phyloP scores from a whole-genome alignment of 306 rosid species.

The Rosa persica region DNA sequence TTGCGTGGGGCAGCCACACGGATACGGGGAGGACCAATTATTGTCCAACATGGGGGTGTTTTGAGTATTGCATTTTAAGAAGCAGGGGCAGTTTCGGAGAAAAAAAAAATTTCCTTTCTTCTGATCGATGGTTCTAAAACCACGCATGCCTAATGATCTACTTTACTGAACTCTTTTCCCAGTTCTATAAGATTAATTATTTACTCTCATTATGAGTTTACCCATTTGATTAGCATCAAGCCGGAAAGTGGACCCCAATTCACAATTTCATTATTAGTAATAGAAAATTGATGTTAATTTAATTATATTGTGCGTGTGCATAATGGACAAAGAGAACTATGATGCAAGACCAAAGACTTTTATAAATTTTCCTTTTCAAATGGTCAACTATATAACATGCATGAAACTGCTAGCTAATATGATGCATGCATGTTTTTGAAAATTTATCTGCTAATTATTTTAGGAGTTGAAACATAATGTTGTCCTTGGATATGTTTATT shows the following conservation, averaged over 20 bases:
- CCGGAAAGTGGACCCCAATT: not conserved
- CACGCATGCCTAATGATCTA: not conserved
- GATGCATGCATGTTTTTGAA: not conserved
- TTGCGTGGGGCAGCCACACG: too few relatives aligned
- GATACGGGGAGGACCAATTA: too few relatives aligned
- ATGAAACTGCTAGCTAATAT: not conserved
- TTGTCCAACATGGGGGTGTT: too few relatives aligned
- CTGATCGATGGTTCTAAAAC: too few relatives aligned
- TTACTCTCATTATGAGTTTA: not conserved
- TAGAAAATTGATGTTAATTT: not conserved
- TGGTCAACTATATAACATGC: conserved; percentile 9
- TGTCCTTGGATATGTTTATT: not conserved
- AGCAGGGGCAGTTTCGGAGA: too few relatives aligned
- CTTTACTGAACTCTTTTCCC: not conserved
- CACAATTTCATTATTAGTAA: not conserved
- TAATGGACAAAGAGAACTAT: not conserved
- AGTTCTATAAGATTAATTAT: not conserved
- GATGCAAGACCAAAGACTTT: not conserved
- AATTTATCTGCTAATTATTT: not conserved
- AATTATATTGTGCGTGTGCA: not conserved
- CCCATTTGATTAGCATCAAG: not conserved
- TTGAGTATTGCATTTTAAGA: too few relatives aligned
- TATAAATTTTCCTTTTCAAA: not conserved
- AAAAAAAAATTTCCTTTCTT: too few relatives aligned
- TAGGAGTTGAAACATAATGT: conserved; percentile 8